These are phyloP conservation scores for Clarireedia sp. DNA, from an alignment of 2,329 filamentous ascomycete genomes.

Conservation along the genomic window DNA sequence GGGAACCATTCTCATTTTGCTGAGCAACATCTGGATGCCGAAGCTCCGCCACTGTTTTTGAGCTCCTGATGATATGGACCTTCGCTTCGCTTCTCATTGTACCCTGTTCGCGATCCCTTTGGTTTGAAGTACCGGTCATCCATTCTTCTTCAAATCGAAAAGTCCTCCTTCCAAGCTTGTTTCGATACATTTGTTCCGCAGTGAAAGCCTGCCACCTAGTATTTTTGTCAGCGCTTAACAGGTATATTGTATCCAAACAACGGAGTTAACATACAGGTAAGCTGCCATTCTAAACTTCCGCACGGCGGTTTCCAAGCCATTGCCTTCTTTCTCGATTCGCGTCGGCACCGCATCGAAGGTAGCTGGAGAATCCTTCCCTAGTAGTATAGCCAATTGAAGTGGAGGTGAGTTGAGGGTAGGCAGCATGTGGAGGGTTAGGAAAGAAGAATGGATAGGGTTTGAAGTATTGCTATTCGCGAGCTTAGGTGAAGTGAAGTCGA, in stretches of 20 bases:
- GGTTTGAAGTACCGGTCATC: constrained; percentile 73
- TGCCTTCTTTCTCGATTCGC: constrained; percentile 69
- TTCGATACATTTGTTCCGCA: constrained; percentile 89
- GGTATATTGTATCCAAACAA: background rate
- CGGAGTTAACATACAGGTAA: constrained; percentile 47
- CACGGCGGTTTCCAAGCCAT: constrained; percentile 70
- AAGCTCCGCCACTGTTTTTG: constrained; percentile 80
- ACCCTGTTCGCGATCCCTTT: constrained; percentile 61
- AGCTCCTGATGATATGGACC: constrained; percentile 73
- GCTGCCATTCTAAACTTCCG: constrained; percentile 91
- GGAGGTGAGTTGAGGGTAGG: constrained; percentile 72
- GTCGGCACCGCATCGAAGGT: constrained; percentile 79
- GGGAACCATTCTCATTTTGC: constrained; percentile 61
- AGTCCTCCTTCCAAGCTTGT: constrained; percentile 74
- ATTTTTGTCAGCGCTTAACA: background rate
- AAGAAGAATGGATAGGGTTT: constrained; percentile 67
- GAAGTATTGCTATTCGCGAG: constrained; percentile 60
- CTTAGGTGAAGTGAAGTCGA: constrained; percentile 83
- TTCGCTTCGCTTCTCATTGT: constrained; percentile 86
- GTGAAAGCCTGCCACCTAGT: constrained; percentile 83
- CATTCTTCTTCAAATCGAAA: constrained; percentile 95
- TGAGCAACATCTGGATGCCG: constrained; percentile 70
- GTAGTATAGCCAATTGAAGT: constrained; percentile 77
- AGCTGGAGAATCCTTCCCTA: constrained; percentile 79
- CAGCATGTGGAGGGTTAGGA: constrained; percentile 78